Percentiles rank a stretch among this genome's conserved stretches.
Conservation (phyloP, 2,329 filamentous ascomycete genomes). For the Penicillium italicum region DNA sequence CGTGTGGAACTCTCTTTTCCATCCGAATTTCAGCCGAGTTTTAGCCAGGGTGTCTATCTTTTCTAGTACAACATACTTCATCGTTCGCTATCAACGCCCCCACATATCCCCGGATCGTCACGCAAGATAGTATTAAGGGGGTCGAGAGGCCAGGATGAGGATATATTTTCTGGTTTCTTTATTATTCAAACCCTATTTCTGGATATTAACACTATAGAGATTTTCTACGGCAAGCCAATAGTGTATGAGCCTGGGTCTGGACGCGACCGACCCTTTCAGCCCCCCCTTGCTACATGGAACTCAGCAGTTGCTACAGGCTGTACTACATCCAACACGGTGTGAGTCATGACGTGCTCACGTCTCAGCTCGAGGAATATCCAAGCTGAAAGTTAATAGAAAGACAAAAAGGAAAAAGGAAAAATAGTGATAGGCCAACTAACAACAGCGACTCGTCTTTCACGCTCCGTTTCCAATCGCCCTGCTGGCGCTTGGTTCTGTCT, state of each 20-base stretch:
- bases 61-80: not conserved
- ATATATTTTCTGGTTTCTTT: not conserved
- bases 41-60: not conserved
- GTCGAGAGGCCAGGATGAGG: not conserved
- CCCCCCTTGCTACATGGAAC: not conserved
- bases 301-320: not conserved
- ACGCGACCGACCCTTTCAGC: not conserved
- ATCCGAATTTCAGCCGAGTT: too few relatives aligned
- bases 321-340: conserved; percentile 6
- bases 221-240: not conserved
- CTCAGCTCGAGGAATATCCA: not conserved
- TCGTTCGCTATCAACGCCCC: not conserved
- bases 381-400: not conserved
- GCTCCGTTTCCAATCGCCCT: conserved; percentile 17
- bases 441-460: not conserved
- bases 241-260: not conserved
- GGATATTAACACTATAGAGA: not conserved
- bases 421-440: not conserved
- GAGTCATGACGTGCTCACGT: conserved; percentile 17
- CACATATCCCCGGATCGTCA: conserved; percentile 1
- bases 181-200: not conserved
- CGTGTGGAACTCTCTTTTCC: not conserved
- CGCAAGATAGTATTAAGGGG: not conserved
- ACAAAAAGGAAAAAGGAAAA: not conserved
- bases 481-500: not conserved